phyloP scores from a whole-genome alignment of 2,329 filamentous ascomycete genomes.

The Ophiostoma angusticollis region DNA sequence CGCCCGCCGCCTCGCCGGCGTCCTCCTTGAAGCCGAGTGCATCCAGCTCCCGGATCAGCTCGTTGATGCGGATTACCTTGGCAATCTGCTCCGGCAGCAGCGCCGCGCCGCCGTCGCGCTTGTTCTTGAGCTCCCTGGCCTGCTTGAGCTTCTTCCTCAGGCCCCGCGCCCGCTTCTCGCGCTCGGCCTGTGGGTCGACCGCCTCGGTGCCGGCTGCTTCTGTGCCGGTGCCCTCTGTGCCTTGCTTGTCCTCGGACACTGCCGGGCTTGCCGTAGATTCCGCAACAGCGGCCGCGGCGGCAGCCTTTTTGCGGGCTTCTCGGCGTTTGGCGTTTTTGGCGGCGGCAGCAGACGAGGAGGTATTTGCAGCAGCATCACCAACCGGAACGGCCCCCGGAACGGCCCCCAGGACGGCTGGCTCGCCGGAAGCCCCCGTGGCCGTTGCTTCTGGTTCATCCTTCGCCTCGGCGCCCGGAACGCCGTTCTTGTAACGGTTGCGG shows the following conservation, averaged over 20 bases:
- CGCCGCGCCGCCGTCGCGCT: conserved; percentile 75
- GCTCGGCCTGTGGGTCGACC: conserved; percentile 49
- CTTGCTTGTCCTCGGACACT: conserved; percentile 17
- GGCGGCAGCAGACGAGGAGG: not conserved
- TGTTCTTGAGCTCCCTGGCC: conserved; percentile 76
- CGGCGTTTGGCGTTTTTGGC: conserved; percentile 73
- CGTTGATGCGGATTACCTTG: conserved; percentile 94
- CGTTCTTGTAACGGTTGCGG: conserved; percentile 58
- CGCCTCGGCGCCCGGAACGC: conserved; percentile 60
- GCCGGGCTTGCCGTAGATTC: no score
- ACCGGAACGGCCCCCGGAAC: not conserved
- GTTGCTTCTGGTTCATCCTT: not conserved
- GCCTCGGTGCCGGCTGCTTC: conserved; percentile 19
- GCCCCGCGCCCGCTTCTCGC: conserved; percentile 84
- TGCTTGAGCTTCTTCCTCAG: conserved; percentile 92
- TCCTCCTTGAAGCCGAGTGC: conserved; percentile 72
- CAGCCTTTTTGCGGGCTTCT: conserved; percentile 41
- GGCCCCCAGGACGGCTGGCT: not conserved
- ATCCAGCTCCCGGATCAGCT: conserved; percentile 80
- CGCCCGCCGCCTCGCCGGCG: conserved; percentile 32
- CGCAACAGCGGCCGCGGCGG: conserved; percentile 11
- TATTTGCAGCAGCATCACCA: not conserved
- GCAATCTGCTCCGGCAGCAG: conserved; percentile 89
- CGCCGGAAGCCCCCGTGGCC: no score
- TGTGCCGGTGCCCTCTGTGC: conserved; percentile 45